These are phyloP conservation scores for Paspalum vaginatum DNA, from an alignment of 176 grass and related monocot species.

Conservation along the genomic window DNA sequence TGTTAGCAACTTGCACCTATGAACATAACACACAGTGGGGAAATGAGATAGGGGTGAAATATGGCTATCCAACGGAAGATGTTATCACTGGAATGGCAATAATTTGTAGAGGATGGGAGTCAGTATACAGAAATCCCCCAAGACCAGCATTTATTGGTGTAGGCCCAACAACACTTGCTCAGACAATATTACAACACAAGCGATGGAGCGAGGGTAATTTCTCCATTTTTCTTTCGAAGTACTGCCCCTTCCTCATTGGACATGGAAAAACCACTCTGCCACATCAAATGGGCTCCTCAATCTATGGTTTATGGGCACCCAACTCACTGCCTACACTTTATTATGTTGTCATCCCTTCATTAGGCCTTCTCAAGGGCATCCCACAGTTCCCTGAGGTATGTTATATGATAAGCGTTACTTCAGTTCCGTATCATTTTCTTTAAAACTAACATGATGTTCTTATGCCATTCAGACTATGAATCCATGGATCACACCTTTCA, in stretches of 20 bases:
- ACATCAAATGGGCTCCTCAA: slow-evolving; percentile 66
- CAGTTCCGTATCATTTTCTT: slow-evolving; percentile 7
- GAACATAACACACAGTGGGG: slow-evolving; percentile 74
- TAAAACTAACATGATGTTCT: slow-evolving; percentile 22
- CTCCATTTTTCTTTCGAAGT: slow-evolving; percentile 60
- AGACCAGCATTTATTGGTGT: slow-evolving; percentile 69
- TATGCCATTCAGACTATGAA: slow-evolving; percentile 48
- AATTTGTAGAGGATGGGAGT: slow-evolving; percentile 83
- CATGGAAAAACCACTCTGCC: slow-evolving; percentile 58
- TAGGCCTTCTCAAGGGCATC: slow-evolving; percentile 70
- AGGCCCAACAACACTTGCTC: slow-evolving; percentile 58
- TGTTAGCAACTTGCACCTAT: slow-evolving; percentile 57
- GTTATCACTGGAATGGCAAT: slow-evolving; percentile 71
- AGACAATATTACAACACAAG: slow-evolving; percentile 79
- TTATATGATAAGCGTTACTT: background rate
- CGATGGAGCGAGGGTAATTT: slow-evolving; percentile 82
- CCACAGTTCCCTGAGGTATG: slow-evolving; percentile 70
- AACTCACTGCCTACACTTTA: slow-evolving; percentile 67
- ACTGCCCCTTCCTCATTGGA: slow-evolving; percentile 59
- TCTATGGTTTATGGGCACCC: slow-evolving; percentile 63
- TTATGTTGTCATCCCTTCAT: slow-evolving; percentile 65
- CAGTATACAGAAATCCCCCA: slow-evolving; percentile 50
- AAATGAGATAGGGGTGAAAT: slow-evolving; percentile 70
- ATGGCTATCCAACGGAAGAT: slow-evolving; percentile 74
- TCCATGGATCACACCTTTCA: slow-evolving; percentile 63